phyloP scores from a whole-genome alignment of 495 filamentous ascomycete genomes.

The Neurospora sp. region DNA sequence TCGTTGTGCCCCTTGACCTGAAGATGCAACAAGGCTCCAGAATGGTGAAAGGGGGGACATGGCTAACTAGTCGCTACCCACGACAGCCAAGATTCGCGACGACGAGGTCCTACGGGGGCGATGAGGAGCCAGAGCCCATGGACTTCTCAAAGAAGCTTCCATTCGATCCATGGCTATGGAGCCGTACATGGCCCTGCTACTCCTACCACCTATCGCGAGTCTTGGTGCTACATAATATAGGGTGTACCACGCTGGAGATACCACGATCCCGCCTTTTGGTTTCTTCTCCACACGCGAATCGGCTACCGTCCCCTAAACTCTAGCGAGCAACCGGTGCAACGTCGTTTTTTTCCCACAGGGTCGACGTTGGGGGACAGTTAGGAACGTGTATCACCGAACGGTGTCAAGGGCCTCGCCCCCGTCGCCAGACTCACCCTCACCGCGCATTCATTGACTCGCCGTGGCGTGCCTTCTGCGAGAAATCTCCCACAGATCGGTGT shows the following conservation, averaged over 20 bases:
- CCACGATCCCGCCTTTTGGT: neutral
- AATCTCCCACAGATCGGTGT: neutral
- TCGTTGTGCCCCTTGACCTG: neutral
- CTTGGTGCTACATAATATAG: neutral
- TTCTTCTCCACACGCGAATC: neutral
- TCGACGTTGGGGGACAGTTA: neutral
- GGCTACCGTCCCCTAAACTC: neutral
- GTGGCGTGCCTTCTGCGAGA: neutral
- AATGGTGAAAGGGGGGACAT: neutral
- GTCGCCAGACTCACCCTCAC: neutral
- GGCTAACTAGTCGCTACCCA: neutral
- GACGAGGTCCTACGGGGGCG: neutral
- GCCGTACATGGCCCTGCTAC: neutral
- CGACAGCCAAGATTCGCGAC: neutral
- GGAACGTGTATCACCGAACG: neutral
- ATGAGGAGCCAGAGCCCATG: neutral
- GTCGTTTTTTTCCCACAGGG: neutral
- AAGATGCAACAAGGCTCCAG: neutral
- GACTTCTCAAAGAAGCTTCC: neutral
- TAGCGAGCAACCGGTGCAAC: neutral
- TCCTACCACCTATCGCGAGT: neutral
- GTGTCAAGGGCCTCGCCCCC: neutral
- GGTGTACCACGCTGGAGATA: neutral
- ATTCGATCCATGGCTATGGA: neutral
- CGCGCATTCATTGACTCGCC: neutral